Conservation (phyloP, 2,329 filamentous ascomycete genomes). For the Colletotrichum salicis region DNA sequence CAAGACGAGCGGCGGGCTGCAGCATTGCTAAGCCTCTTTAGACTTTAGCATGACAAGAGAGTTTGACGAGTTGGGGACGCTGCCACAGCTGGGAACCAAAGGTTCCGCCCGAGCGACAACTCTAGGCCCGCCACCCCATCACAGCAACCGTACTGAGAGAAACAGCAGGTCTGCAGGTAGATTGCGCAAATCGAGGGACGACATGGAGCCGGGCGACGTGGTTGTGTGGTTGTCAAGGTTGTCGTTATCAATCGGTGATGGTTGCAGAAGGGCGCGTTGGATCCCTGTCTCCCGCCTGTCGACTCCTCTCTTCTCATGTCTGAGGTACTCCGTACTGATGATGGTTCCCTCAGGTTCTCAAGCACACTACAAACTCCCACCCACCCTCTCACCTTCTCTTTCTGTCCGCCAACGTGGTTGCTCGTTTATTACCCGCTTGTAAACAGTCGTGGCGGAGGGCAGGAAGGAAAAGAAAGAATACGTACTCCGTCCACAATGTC, state of each 20-base stretch:
- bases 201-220: neutral
- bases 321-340: neutral
- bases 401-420: neutral
- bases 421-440: neutral
- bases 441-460: neutral
- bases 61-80: neutral
- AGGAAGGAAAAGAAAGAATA: constrained; percentile 16
- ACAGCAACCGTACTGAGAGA: neutral
- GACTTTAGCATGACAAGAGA: neutral
- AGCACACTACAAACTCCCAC: neutral
- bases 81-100: neutral
- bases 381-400: neutral
- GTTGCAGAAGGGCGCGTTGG: neutral
- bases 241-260: neutral
- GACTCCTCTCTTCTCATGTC: neutral
- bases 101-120: neutral
- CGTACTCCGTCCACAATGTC: neutral
- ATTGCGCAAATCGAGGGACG: neutral
- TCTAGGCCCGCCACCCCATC: neutral
- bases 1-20: neutral
- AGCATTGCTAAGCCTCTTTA: neutral
- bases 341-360: too few species aligned
- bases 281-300: neutral
- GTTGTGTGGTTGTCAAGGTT: neutral
- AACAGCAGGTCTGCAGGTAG: constrained; percentile 3